Conservation (phyloP, 2,329 filamentous ascomycete genomes). For the Fusarium anthophilum region DNA sequence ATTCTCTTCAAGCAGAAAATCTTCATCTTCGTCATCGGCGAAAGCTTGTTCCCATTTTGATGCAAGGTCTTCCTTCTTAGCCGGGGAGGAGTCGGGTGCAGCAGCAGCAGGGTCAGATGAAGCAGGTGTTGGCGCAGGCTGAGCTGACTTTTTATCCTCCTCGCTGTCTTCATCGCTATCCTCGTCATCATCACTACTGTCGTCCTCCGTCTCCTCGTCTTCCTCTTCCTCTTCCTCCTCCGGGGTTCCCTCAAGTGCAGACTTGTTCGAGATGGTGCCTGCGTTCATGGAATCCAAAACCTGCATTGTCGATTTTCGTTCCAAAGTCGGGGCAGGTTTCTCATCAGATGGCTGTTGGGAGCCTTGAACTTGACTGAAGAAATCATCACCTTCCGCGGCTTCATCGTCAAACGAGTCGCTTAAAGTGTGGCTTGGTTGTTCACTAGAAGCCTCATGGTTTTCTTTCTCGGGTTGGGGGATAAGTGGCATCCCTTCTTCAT, state of each 20-base stretch:
- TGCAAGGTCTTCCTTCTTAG: constrained; percentile 71
- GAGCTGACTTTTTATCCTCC: constrained; percentile 28
- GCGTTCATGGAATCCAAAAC: constrained; percentile 64
- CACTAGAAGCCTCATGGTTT: background rate
- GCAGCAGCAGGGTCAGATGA: constrained; percentile 37
- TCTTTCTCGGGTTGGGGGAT: constrained; percentile 52
- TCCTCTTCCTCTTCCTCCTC: constrained; percentile 38
- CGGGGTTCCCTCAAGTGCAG: constrained; percentile 45
- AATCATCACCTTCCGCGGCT: constrained; percentile 66
- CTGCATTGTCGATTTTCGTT: constrained; percentile 76
- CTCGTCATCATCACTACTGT: background rate
- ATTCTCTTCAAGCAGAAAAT: constrained; percentile 68
- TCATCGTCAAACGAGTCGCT: constrained; percentile 56
- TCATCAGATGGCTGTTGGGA: constrained; percentile 35
- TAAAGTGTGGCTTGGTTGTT: constrained; percentile 33
- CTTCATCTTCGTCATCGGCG: constrained; percentile 76
- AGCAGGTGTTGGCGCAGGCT: constrained; percentile 5
- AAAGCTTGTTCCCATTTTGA: constrained; percentile 87
- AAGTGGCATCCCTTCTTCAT: constrained; percentile 75
- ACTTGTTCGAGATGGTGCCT: constrained; percentile 43
- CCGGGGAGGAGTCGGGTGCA: constrained; percentile 37
- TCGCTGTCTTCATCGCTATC: background rate
- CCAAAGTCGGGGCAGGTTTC: constrained; percentile 50
- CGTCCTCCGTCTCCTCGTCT: background rate
- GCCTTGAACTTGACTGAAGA: constrained; percentile 65